These are phyloP conservation scores for Botryosphaeria agaves DNA, from an alignment of 2,329 filamentous ascomycete genomes.

Conservation along the genomic window DNA sequence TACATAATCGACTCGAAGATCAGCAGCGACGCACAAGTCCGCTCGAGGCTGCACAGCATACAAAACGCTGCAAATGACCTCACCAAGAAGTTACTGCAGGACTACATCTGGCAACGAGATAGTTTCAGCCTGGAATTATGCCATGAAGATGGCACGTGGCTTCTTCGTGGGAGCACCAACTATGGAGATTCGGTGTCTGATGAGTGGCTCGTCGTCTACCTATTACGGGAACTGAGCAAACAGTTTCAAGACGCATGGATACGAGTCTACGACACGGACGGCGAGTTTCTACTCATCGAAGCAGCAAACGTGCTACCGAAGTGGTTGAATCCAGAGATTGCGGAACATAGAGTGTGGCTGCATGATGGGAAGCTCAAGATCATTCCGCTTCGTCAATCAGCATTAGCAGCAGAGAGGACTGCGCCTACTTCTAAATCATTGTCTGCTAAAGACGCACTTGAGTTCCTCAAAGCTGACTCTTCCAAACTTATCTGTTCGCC, in stretches of 20 bases:
- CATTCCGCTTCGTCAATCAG: constrained; percentile 34
- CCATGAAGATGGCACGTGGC: constrained; percentile 21
- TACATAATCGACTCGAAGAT: constrained; percentile 47
- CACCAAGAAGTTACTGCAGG: constrained; percentile 47
- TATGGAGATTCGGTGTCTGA: constrained; percentile 93
- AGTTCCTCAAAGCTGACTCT: constrained; percentile 38
- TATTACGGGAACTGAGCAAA: constrained; percentile 66
- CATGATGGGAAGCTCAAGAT: constrained; percentile 59
- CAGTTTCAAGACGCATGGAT: constrained; percentile 62
- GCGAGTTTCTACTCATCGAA: constrained; percentile 89
- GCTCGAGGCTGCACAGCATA: constrained; percentile 51
- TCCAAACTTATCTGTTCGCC: constrained; percentile 50
- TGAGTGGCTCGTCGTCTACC: constrained; percentile 90
- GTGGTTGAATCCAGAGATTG: constrained; percentile 86
- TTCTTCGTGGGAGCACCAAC: constrained; percentile 57
- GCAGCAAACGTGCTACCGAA: constrained; percentile 73
- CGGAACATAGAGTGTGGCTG: constrained; percentile 80
- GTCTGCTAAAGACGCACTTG: constrained; percentile 45
- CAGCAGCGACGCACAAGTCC: constrained; percentile 32
- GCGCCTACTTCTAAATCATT: constrained; percentile 27
- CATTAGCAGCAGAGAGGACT: constrained; percentile 4
- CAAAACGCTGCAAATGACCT: constrained; percentile 51
- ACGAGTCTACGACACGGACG: constrained; percentile 70
- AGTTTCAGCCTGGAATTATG: constrained; percentile 50
- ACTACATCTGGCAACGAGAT: constrained; percentile 93